Conservation (phyloP, 441 rosid species). For the Erodium texanum region DNA sequence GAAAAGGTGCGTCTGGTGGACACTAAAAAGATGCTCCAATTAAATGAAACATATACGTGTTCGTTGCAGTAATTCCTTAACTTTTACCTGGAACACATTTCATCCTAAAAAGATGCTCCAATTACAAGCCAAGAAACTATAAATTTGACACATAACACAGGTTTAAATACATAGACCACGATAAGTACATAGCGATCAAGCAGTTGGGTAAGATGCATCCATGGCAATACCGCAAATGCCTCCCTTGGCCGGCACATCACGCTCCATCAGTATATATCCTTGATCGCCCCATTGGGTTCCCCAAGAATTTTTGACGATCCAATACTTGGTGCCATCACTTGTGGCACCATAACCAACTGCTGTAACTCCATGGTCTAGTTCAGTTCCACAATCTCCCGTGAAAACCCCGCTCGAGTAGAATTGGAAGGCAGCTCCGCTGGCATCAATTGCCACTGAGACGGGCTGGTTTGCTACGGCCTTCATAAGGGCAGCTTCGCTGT, state of each 20-base stretch:
- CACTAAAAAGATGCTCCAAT: too few species aligned
- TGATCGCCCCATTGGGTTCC: constrained; percentile 24
- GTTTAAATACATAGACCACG: not conserved
- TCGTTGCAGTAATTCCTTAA: too few species aligned
- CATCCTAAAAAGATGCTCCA: too few species aligned
- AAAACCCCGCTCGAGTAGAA: constrained; percentile 32
- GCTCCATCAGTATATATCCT: constrained; percentile 24
- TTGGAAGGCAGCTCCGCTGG: constrained; percentile 72
- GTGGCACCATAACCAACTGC: constrained; percentile 18
- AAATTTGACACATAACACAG: too few species aligned
- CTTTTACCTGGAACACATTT: too few species aligned
- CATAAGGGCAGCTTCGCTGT: constrained; percentile 48
- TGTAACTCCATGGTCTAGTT: constrained; percentile 20
- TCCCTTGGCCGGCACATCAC: constrained; percentile 17
- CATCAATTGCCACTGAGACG: constrained; percentile 75
- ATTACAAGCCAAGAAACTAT: too few species aligned
- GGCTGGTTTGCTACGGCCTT: constrained; percentile 79
- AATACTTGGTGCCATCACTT: constrained; percentile 20
- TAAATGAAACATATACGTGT: too few species aligned
- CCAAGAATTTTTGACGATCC: constrained; percentile 29
- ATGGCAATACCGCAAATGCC: constrained; percentile 28
- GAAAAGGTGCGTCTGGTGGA: too few species aligned
- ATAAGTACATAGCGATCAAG: too few species aligned
- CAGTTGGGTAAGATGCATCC: constrained; percentile 22
- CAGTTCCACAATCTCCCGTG: constrained; percentile 19